Evolutionary conservation across 2,329 filamentous ascomycete genomes (phyloP), one percentile per base, ranked within the genome.

Genomic region (Colletotrichum sp.): DNA sequence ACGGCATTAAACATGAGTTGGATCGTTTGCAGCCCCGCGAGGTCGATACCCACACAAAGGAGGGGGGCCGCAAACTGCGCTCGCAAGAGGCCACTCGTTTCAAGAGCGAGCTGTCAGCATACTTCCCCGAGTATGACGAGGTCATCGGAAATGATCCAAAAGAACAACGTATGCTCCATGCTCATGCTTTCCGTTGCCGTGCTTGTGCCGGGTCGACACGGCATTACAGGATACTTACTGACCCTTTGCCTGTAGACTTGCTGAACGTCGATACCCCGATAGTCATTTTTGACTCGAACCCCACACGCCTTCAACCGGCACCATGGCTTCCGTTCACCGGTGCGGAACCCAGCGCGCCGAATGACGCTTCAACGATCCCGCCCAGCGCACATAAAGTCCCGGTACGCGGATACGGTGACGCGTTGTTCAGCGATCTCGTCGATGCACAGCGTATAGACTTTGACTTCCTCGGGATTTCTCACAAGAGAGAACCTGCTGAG

Each of bases 91-190:
- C 94, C 13, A 93, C 93, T 67, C 90, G 95, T 79, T 93, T 96
- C 85, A 98, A 97, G 89, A 98, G 96, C 85, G 96, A 98, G 82
- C 89, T 98, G 76, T 93, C 96, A 48, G 91, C 92, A 63, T 98
- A 98, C 85, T 98, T 98, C 81, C 93, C 94, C 68, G 96, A 97
- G 81, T 98, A 98, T 84, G 96, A 98, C 84, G 95, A 98, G 82
- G 91, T 98, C 78, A 95, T 98, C 85, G 96, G 95, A 77, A 95
- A 97, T 82, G 93, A 95, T 77, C 91, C 93, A 52, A 94, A 94
- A 80, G 93, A 96, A 84, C 89, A 93, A 79, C 93, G 96, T 96
- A 90, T 83, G 91, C 4, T 43, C 69, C 64, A 61, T 36, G 7
- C 5, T 24, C 16, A 43, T 10, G 16, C 36, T 18, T 67, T 24